phyloP scores from a whole-genome alignment of 2,329 filamentous ascomycete genomes.

The Pestalotiopsis sp. region DNA sequence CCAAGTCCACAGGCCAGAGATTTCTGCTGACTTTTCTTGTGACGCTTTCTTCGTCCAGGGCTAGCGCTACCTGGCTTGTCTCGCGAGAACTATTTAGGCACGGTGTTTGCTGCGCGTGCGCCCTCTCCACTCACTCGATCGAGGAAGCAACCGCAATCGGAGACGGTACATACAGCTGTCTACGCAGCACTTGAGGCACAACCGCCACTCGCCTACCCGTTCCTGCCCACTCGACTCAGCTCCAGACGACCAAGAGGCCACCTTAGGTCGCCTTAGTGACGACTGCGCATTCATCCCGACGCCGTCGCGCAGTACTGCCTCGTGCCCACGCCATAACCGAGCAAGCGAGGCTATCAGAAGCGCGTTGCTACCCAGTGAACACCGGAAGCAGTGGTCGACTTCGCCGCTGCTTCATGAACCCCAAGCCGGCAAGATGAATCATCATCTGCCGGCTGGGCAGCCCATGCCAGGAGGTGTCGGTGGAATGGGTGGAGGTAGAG shows the following conservation, averaged over 20 bases:
- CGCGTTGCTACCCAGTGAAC: background rate
- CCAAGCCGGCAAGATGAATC: conserved; percentile 78
- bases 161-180: background rate
- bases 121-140: background rate
- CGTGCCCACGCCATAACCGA: background rate
- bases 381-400: conserved; percentile 28
- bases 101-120: background rate
- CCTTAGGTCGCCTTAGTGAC: background rate
- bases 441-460: conserved; percentile 78
- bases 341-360: background rate
- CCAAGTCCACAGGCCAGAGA: background rate
- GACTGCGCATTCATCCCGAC: background rate
- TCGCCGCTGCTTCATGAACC: conserved; percentile 36
- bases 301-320: background rate
- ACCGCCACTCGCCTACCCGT: background rate
- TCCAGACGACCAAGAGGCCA: background rate
- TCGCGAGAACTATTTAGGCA: too few relatives aligned
- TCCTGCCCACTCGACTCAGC: background rate
- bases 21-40: background rate
- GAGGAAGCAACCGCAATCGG: background rate
- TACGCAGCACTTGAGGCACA: background rate
- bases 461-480: conserved; percentile 51
- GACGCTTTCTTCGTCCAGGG: background rate
- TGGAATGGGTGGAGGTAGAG: conserved; percentile 28
- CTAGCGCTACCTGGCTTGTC: background rate